A percentile compares a stretch with the other conserved stretches of the same genome.
Conservation (phyloP, 768 basidiomycete species). For the Podaxis sp. region DNA sequence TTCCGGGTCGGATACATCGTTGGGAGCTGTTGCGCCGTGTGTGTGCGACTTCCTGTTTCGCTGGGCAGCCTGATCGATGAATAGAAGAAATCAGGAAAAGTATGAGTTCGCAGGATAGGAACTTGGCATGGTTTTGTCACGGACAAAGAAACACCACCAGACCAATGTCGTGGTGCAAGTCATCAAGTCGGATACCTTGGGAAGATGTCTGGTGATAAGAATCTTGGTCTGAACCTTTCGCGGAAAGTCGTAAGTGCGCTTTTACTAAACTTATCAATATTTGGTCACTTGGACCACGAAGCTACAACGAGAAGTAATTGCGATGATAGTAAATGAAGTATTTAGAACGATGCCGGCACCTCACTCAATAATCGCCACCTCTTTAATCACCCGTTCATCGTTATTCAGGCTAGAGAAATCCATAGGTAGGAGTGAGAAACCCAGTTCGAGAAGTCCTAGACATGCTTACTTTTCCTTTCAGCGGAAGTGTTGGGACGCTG, state of each 20-base stretch:
- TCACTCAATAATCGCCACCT: constrained; percentile 5
- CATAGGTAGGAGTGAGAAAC: constrained; percentile 3
- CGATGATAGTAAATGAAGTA: not conserved
- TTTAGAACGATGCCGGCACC: not conserved
- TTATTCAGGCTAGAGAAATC: not conserved
- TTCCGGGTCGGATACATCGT: not conserved
- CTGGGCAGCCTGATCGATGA: not conserved
- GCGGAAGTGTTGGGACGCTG: not conserved
- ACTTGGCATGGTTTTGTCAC: not conserved
- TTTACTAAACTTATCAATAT: not conserved
- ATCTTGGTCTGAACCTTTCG: not conserved
- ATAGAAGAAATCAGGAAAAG: not conserved
- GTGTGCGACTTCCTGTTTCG: not conserved
- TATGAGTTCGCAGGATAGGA: not conserved
- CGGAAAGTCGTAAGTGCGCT: not conserved
- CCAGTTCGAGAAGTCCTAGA: not conserved
- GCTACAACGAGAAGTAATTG: not conserved
- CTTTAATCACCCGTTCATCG: constrained; percentile 5
- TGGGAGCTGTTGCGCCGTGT: not conserved
- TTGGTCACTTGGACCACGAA: not conserved
- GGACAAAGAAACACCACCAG: not conserved
- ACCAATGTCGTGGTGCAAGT: not conserved
- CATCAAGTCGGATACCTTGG: not conserved
- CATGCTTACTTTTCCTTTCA: constrained; percentile 5
- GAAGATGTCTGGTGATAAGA: not conserved